A percentile compares a stretch with the other conserved stretches of the same genome.
These are phyloP conservation scores for Phragmites australis DNA, from an alignment of 176 grass and related monocot species.

Conservation along the genomic window DNA sequence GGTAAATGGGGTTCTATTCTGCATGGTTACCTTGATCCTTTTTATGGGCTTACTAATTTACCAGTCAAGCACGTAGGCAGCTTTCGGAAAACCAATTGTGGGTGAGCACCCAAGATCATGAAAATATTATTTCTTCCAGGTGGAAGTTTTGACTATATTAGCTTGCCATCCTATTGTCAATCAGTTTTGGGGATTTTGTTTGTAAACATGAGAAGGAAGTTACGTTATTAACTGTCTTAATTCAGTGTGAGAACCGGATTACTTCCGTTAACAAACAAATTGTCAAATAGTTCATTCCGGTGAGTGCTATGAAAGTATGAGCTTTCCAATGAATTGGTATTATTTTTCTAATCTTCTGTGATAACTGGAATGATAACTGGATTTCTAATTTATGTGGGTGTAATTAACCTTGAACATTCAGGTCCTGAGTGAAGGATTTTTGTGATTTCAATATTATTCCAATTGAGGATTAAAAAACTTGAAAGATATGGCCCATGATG, in stretches of 20 bases:
- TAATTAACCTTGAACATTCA: background rate
- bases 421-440: background rate
- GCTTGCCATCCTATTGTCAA: background rate
- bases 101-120: background rate
- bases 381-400: background rate
- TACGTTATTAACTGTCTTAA: background rate
- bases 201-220: background rate
- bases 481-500: background rate
- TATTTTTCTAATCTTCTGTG: background rate
- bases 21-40: background rate
- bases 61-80: background rate
- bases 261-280: background rate
- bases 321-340: background rate
- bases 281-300: background rate
- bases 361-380: too few relatives aligned
- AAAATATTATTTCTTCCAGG: background rate
- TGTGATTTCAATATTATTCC: background rate
- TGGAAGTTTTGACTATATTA: background rate
- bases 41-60: background rate
- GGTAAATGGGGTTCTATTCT: background rate
- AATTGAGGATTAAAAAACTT: background rate
- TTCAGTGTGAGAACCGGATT: background rate
- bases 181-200: background rate
- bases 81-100: background rate
- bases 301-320: background rate